Evolutionary conservation across 768 basidiomycete genomes (phyloP).

Genomic region (Agrocybe pediades): DNA sequence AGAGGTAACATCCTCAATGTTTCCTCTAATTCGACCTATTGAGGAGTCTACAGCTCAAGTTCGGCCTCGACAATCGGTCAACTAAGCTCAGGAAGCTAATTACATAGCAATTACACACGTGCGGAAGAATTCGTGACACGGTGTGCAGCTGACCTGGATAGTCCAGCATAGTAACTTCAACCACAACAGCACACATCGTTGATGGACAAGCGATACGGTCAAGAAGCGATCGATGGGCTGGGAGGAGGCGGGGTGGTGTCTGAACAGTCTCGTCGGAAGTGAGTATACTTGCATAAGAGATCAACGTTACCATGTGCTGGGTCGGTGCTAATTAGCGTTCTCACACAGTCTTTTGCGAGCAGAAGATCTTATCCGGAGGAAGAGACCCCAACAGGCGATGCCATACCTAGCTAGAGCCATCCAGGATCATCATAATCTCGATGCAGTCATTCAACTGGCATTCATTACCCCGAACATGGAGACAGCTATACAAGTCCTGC

Average conservation of each 20-base stretch:
- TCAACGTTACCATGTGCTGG: too few relatives aligned
- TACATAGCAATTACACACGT: too few relatives aligned
- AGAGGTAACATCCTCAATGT: too few relatives aligned
- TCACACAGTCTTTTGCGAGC: slow-evolving; percentile 3
- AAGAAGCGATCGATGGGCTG: slow-evolving; percentile 23
- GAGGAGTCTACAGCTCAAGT: too few relatives aligned
- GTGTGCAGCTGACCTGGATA: too few relatives aligned
- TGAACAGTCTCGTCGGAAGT: slow-evolving; percentile 28
- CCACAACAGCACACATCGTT: too few relatives aligned
- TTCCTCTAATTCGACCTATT: too few relatives aligned
- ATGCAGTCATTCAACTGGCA: slow-evolving; percentile 9
- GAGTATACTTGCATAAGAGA: slow-evolving; percentile 1
- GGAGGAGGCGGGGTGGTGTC: slow-evolving; percentile 32
- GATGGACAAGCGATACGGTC: slow-evolving; percentile 6
- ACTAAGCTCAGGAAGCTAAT: too few relatives aligned
- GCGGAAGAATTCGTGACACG: too few relatives aligned
- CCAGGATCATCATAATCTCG: slow-evolving; percentile 24
- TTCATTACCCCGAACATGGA: background rate
- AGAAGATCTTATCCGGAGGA: slow-evolving; percentile 2
- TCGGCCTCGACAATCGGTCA: too few relatives aligned
- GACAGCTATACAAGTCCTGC: background rate
- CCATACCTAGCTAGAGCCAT: slow-evolving; percentile 42
- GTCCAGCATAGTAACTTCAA: too few relatives aligned
- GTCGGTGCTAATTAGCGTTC: background rate
- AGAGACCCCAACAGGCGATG: slow-evolving; percentile 8